phyloP scores from a whole-genome alignment of 2,329 filamentous ascomycete species.

The Acarospora socialis region DNA sequence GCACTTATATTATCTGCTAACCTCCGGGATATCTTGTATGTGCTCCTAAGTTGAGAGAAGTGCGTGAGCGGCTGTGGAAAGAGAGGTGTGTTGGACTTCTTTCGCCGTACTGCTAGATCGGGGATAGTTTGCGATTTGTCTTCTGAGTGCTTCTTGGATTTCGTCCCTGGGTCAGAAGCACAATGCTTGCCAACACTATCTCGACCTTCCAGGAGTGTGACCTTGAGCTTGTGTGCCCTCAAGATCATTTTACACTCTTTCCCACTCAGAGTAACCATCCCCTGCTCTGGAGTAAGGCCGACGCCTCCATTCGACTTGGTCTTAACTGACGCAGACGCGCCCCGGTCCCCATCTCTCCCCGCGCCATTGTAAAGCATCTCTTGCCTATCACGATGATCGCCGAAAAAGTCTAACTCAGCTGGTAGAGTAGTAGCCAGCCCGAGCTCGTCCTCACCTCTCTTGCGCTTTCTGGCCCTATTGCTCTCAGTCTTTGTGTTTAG shows the following conservation, averaged over 20 bases:
- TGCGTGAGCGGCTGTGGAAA: slow-evolving; percentile 67
- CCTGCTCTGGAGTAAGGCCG: not conserved
- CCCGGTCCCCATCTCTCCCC: not conserved
- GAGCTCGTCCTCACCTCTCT: slow-evolving; percentile 20
- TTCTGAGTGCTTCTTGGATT: slow-evolving; percentile 44
- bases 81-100: slow-evolving; percentile 39
- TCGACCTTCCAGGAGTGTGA: slow-evolving; percentile 52
- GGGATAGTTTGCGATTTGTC: slow-evolving; percentile 29
- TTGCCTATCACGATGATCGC: not conserved
- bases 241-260: slow-evolving; percentile 62
- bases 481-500: not conserved
- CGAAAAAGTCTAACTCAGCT: slow-evolving; percentile 3
- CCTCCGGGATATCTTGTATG: slow-evolving; percentile 58
- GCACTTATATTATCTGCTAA: slow-evolving; percentile 64
- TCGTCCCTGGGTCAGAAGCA: slow-evolving; percentile 29
- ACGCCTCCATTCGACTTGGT: slow-evolving; percentile 2
- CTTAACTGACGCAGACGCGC: not conserved
- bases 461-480: slow-evolving; percentile 26
- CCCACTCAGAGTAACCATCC: slow-evolving; percentile 38
- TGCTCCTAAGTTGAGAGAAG: slow-evolving; percentile 57
- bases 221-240: slow-evolving; percentile 69
- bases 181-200: slow-evolving; percentile 16
- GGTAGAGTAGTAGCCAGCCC: slow-evolving; percentile 5
- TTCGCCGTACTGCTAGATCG: slow-evolving; percentile 35
- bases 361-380: not conserved